These are phyloP conservation scores for Daldinia caldariorum DNA, from an alignment of 495 filamentous ascomycete genomes.

Conservation along the genomic window DNA sequence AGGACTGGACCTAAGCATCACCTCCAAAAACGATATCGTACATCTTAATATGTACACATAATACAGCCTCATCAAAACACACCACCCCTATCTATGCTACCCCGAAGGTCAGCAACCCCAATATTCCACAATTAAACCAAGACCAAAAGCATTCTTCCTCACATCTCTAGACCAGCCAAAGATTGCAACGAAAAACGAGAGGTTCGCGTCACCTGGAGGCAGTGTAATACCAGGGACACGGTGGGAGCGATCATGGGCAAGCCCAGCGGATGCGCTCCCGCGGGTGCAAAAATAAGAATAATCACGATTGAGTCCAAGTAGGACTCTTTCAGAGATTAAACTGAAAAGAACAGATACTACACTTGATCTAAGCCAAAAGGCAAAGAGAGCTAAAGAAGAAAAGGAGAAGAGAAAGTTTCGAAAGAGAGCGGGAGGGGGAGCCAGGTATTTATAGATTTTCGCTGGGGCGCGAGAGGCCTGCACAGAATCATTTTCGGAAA, in stretches of 20 bases:
- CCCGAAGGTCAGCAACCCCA: too few species aligned
- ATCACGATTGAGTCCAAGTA: constrained; percentile 79
- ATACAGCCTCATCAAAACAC: too few species aligned
- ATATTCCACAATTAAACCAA: too few species aligned
- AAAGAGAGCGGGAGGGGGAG: not conserved
- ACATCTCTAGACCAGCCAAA: constrained; percentile 25
- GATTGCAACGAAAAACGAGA: constrained; percentile 34
- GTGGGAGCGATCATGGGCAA: constrained; percentile 78
- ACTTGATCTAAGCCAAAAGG: constrained; percentile 96
- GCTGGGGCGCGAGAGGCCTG: constrained; percentile 5
- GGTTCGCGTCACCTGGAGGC: constrained; percentile 83
- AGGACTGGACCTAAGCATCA: too few species aligned
- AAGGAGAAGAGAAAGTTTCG: constrained; percentile 39
- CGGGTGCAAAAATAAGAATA: constrained; percentile 80
- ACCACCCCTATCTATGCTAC: too few species aligned
- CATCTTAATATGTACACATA: too few species aligned
- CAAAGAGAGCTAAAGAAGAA: constrained; percentile 62
- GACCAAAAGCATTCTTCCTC: constrained; percentile 33
- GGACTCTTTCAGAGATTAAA: constrained; percentile 81
- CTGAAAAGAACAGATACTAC: constrained; percentile 99
- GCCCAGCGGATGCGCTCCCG: constrained; percentile 73
- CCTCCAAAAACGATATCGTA: too few species aligned
- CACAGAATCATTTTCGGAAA: not conserved
- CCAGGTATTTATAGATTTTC: not conserved
- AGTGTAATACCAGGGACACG: constrained; percentile 92